Base-by-base conservation (phyloP, 2,329 filamentous ascomycete species). In the Lomentospora prolificans region DNA sequence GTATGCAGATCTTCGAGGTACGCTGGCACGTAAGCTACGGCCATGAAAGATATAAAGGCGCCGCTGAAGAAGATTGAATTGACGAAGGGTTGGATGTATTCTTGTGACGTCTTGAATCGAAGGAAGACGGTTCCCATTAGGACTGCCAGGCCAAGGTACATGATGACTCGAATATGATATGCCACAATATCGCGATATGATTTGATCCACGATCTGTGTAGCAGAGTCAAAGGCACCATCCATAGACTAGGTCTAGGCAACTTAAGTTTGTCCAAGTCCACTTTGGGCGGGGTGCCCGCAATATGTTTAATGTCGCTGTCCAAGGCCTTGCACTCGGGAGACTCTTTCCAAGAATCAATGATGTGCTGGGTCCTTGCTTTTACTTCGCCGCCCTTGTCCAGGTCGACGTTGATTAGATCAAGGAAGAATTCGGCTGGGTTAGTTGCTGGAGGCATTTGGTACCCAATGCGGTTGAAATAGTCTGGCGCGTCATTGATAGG, bases 71-170 rank as follows among this genome's bases (percentile, higher is more conserved):
- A 86, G 53, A 95, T 87, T 51, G 88, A 87, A 66, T 95, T 95
- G 68, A 84, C 89, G 63, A 89, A 87, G 0, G 89, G 83, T 63
- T 89, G 85, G 61, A 95, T 92, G 57, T 86, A 86, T 56, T 77
- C 73, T 65, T 95, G 89, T 0, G 76, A 72, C 0, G 85, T 76
- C 3, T 77, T 71, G 2, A 95, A 75, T 4, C 89, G 82, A 12
- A 95, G 72, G 85, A 88, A 95, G 10, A 95, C 87, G 0, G 90
- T 95, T 4, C 90, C 89, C 85, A 92, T 90, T 80, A 94, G 85
- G 62, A 94, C 81, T 1, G 89, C 89, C 14, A 95, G 75, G 0
- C 82, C 81, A 22, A 64, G 60, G 68, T 95, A 94, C 89, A 95
- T 95, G 41, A 80, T 85, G 44, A 94, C 76, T 3, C 90, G 82